These are phyloP conservation scores for Podila clonocystis DNA, from an alignment of 192 early-diverging fungal genomes.

Conservation along the genomic window DNA sequence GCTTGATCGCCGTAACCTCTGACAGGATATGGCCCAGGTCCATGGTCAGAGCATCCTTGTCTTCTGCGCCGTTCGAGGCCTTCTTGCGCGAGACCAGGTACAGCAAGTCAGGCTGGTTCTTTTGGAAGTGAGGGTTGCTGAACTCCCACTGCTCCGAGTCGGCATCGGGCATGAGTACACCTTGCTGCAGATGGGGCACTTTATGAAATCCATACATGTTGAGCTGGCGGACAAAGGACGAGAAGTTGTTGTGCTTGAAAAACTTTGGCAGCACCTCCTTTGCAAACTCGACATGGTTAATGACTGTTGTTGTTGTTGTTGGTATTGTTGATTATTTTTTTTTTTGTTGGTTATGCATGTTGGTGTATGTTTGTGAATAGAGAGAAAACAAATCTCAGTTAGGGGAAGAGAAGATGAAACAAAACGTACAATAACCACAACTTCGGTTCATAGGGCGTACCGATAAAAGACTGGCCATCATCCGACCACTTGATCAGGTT, in stretches of 20 bases:
- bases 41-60: conserved; percentile 53
- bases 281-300: conserved; percentile 82
- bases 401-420: background rate
- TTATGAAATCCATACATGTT: conserved; percentile 99
- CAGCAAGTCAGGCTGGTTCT: conserved; percentile 88
- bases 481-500: conserved; percentile 90
- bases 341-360: background rate
- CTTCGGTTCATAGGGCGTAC: conserved; percentile 12
- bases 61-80: conserved; percentile 55
- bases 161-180: conserved; percentile 80
- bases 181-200: conserved; percentile 92
- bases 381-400: background rate
- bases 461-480: conserved; percentile 88
- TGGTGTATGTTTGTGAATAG: no score
- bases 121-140: conserved; percentile 87
- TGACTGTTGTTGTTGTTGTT: conserved; percentile 41
- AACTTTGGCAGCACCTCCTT: conserved; percentile 84
- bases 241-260: conserved; percentile 94
- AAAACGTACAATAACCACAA: no score
- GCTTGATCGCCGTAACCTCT: conserved; percentile 88
- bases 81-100: conserved; percentile 90
- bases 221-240: conserved; percentile 91
- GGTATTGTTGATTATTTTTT: background rate
- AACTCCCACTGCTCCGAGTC: conserved; percentile 92
- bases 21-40: conserved; percentile 67